A percentile compares a stretch with the other conserved stretches of the same genome.
These are phyloP conservation scores for Grosmannia penicillata DNA, from an alignment of 2,329 filamentous ascomycete species.

Conservation along the genomic window DNA sequence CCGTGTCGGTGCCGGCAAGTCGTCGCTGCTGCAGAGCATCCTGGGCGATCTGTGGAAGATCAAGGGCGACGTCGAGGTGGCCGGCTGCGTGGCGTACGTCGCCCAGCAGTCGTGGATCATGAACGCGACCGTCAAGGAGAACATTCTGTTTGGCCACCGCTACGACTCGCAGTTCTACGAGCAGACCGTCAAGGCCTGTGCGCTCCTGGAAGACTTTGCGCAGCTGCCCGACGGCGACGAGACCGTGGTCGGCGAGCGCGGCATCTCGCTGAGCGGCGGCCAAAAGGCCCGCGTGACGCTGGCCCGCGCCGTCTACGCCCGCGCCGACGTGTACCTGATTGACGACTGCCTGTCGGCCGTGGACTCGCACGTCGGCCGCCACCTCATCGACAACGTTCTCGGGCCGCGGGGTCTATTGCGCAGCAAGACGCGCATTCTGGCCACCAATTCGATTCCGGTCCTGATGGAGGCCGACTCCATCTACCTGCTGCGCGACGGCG, in stretches of 20 bases:
- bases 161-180: constrained; percentile 94
- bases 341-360: constrained; percentile 93
- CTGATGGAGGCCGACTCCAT: constrained; percentile 83
- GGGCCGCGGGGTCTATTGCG: constrained; percentile 69
- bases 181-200: constrained; percentile 80
- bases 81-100: constrained; percentile 78
- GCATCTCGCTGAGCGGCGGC: constrained; percentile 88
- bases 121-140: constrained; percentile 94
- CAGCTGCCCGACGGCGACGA: constrained; percentile 91
- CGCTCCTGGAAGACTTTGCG: constrained; percentile 77
- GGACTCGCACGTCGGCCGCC: constrained; percentile 92
- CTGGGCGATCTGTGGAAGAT: constrained; percentile 88
- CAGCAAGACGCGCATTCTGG: constrained; percentile 80
- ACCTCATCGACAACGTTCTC: constrained; percentile 88
- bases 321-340: constrained; percentile 89
- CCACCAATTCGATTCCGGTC: constrained; percentile 89
- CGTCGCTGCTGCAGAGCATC: constrained; percentile 75
- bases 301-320: constrained; percentile 86
- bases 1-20: constrained; percentile 89
- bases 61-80: constrained; percentile 67
- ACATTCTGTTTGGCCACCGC: constrained; percentile 90
- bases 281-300: constrained; percentile 90
- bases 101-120: constrained; percentile 92
- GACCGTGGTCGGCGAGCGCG: constrained; percentile 90
- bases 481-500: constrained; percentile 67